Evolutionary conservation across 257 asterid species (phyloP), one percentile per base, ranked within the genome.

Genomic region (Datura wrightii): DNA sequence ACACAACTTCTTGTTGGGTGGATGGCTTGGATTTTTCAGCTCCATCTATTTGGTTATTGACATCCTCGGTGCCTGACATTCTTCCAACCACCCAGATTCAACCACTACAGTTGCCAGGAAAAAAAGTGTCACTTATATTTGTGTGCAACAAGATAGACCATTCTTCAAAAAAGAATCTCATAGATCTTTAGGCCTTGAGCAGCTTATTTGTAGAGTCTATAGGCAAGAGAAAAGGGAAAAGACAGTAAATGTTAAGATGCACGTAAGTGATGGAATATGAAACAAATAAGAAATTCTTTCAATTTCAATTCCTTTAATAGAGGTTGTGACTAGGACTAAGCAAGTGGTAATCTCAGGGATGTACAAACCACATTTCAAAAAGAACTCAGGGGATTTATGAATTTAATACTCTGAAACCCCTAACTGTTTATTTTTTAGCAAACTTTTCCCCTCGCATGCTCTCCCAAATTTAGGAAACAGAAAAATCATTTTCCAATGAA

Each of bases 31-130:
- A 65, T 84, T 91, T 94, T 80, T 88, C 93, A 46, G 94, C 91
- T 87, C 78, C 85, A 58, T 91, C 96, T 2, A 46, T 80, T 82
- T 90, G 93, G 41, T 90, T 91, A 83, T 91, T 93, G 63, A 85
- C 89, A 79, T 92, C 98, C 90, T 94, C 96, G 52, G 93, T 80
- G 88, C 93, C 92, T 34, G 99, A 96, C 98, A 94, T 94, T 80
- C 79, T 90, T 83, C 85, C 67, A 86, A 87, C 89, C 83, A 82
- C 79, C 88, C 19, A 88, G 65, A 60, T 55, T 82, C 70, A 71
- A 84, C 79, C 86, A 84, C 90, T 90, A 85, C 86, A 88, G 36
- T 59, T 46, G 10, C 66, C 83, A 18, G 84, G 44, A 69, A 14
- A 13, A 36, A 56, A 16, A 24, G 71, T 4, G 24, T 24, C 82